Evolutionary conservation across 2,329 filamentous ascomycete species (phyloP).

Genomic region (Lecanicillium sp.): DNA sequence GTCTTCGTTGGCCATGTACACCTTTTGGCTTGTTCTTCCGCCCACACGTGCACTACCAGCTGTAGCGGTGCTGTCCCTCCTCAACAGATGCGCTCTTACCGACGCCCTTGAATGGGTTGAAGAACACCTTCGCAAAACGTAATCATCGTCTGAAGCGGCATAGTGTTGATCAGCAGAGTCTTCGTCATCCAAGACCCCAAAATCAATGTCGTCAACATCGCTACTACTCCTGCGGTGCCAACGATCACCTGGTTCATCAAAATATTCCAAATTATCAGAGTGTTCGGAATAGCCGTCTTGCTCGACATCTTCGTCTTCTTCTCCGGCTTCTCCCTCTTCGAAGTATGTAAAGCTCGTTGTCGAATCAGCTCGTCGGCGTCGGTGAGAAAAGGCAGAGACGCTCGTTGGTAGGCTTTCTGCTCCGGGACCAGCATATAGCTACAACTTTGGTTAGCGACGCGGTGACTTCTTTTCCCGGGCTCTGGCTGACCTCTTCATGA

Average conservation of each 20-base stretch:
- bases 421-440: constrained; percentile 84
- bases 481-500: constrained; percentile 68
- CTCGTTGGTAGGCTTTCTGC: constrained; percentile 95
- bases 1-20: constrained; percentile 90
- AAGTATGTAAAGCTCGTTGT: constrained; percentile 87
- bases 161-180: constrained; percentile 33
- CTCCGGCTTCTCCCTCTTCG: no score
- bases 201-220: constrained; percentile 31
- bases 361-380: constrained; percentile 72
- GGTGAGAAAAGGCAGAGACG: constrained; percentile 83
- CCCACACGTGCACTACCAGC: constrained; percentile 54
- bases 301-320: constrained; percentile 60
- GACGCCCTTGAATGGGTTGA: constrained; percentile 51
- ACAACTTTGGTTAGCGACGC: constrained; percentile 13
- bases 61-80: constrained; percentile 62
- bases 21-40: constrained; percentile 72
- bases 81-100: constrained; percentile 56
- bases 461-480: not conserved
- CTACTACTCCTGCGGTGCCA: constrained; percentile 22
- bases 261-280: constrained; percentile 16
- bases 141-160: constrained; percentile 32
- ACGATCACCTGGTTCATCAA: constrained; percentile 20
- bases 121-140: constrained; percentile 49
- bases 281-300: constrained; percentile 36
- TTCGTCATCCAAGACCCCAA: constrained; percentile 30